Evolutionary conservation across 331 rosid species (phyloP), one percentile per base, ranked within the genome.

Genomic region (Quercus tomentella): DNA sequence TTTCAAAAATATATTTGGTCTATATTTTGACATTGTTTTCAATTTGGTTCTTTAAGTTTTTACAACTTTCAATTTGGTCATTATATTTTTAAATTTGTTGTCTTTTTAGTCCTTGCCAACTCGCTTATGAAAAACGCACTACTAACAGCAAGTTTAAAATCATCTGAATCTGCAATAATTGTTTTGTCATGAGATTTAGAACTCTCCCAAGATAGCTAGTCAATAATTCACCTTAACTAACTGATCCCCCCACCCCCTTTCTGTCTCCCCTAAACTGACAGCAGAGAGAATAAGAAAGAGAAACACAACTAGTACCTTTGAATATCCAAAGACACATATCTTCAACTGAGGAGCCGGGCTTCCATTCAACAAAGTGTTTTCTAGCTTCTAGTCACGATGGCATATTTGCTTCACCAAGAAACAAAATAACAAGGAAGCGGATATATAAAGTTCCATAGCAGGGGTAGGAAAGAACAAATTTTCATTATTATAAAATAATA

Each of bases 321-420:
- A 95, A 81, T 91, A 92, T 33, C 99, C 99, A 85, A 95, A 95
- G 86, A 91, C 99, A 77, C 97, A 95, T 81, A 95, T 95, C 83
- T 95, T 95, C 86, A 91, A 82, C 49, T 89, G 91, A 77, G 91
- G 91, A 41, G 97, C 97, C 8, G 89, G 87, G 56, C 92, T 89
- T 80, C 98, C 97, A 88, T 94, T 95, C 84, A 94, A 82, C 87
- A 94, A 87, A 65, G 97, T 88, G 89, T 94, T 94, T 80, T 94
- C 98, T 89, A 92, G 86, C 84, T 92, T 94, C 85, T 92, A 78
- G 88, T 92, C 97, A 58, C 98, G 95, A 77, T 94, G 98, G 71
- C 98, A 94, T 77, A 94, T 92, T 92, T 94, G 95, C 98, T 94
- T 86, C 90, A 88, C 67, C 73, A 80, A 80, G 74, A 75, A 67